Base-by-base conservation (phyloP, 768 basidiomycete species). In the Cubamyces sp. region DNA sequence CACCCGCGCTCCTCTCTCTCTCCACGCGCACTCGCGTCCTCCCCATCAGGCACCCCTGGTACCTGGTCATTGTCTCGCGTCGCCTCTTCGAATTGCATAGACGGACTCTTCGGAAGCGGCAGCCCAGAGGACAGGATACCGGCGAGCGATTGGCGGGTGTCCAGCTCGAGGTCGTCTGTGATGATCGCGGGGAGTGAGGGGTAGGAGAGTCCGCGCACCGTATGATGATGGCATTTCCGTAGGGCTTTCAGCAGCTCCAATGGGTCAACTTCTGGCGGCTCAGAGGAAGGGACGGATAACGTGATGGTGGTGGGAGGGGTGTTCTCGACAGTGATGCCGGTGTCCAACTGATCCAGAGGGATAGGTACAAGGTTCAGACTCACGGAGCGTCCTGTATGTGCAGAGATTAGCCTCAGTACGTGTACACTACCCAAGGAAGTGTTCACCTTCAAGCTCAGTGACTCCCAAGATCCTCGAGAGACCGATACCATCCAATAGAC, bases 71-170 rank as follows among this genome's bases (percentile, higher is more conserved):
- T 51, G 18, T 51, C 23, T 23, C 51, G 48, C 30, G 43, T 7
- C 1, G 45, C 51, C 4, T 56, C 78, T 5, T 74, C 71, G 11
- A 87, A 66, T 65, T 86, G 86, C 54, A 84, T 76, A 0, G 89
- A 91, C 12, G 91, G 90, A 66, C 89, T 90, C 73, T 86, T 90
- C 14, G 89, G 89, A 3, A 91, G 66, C 3, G 90, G 88, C 5
- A 81, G 62, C 3, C 82, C 83, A 3, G 79, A 74, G 3, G 75
- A 72, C 39, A 82, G 69, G 56, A 81, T 74, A 21, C 79, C 75
- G 48, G 75, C 58, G 46, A 79, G 70, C 21, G 78, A 75, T 19
- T 72, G 67, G 39, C 73, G 75, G 1, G 73, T 70, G 45, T 74
- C 77, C 6, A 41, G 60, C 54, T 74, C 71, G 53, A 74, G 60